These are phyloP conservation scores for Boletus huronensis DNA, from an alignment of 768 basidiomycete species.

Conservation along the genomic window DNA sequence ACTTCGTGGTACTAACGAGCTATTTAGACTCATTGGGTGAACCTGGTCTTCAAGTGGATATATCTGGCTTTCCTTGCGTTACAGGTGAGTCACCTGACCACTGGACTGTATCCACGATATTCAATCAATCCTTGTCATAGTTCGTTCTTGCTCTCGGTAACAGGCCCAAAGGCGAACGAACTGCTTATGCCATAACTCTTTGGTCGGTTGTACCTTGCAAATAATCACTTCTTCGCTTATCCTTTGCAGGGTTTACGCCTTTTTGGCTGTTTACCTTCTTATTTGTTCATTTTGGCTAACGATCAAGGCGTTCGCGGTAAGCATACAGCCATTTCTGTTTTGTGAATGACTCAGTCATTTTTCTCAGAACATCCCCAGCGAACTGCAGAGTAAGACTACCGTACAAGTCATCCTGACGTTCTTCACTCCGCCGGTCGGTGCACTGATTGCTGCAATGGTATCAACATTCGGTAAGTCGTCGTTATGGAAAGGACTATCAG, in stretches of 20 bases:
- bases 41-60: constrained; percentile 77
- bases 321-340: constrained; percentile 13
- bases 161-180: constrained; percentile 84
- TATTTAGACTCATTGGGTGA: constrained; percentile 79
- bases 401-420: constrained; percentile 54
- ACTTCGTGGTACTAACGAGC: not conserved
- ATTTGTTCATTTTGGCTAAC: constrained; percentile 87
- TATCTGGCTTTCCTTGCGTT: constrained; percentile 83
- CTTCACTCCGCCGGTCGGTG: constrained; percentile 73
- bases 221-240: constrained; percentile 4
- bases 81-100: constrained; percentile 41
- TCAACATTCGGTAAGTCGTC: constrained; percentile 71
- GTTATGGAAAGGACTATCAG: not conserved
- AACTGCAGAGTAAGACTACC: constrained; percentile 47
- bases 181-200: constrained; percentile 66
- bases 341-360: not conserved
- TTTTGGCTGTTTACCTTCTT: constrained; percentile 80
- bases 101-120: not conserved
- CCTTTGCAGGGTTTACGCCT: constrained; percentile 69
- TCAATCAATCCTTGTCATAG: constrained; percentile 21
- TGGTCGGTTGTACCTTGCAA: constrained; percentile 43
- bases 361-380: constrained; percentile 48
- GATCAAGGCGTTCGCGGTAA: constrained; percentile 68
- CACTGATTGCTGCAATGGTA: constrained; percentile 81
- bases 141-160: constrained; percentile 76